These are phyloP conservation scores for Lentithecium fluviatile DNA, from an alignment of 495 filamentous ascomycete species.

Conservation along the genomic window DNA sequence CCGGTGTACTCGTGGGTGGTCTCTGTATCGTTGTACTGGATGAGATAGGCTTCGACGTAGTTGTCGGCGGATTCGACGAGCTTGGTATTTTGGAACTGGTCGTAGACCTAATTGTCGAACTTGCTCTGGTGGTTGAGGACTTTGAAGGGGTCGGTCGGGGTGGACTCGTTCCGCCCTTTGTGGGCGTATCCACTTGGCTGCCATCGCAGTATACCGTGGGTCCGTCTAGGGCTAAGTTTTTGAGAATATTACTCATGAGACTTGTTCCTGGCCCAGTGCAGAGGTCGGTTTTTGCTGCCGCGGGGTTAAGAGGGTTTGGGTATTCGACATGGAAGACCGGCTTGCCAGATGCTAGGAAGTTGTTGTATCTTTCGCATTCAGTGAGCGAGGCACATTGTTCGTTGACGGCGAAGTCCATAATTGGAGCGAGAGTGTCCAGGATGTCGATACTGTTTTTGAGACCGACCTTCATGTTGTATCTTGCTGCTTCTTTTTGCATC, in stretches of 20 bases:
- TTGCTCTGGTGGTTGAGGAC: not conserved
- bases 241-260: constrained; percentile 28
- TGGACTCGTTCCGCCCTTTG: constrained; percentile 15
- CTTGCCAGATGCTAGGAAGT: constrained; percentile 59
- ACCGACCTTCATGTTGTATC: constrained; percentile 53
- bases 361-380: constrained; percentile 55
- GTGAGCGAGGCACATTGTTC: constrained; percentile 63
- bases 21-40: constrained; percentile 9
- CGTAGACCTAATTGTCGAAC: constrained; percentile 1
- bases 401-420: constrained; percentile 67
- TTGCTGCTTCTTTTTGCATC: constrained; percentile 53
- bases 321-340: constrained; percentile 78
- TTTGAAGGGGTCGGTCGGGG: not conserved
- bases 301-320: constrained; percentile 17
- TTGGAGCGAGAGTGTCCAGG: constrained; percentile 52
- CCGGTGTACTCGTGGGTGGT: constrained; percentile 17
- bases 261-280: constrained; percentile 20
- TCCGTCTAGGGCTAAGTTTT: constrained; percentile 19
- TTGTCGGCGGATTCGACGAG: not conserved
- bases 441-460: constrained; percentile 67
- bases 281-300: not conserved
- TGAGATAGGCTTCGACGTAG: not conserved
- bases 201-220: constrained; percentile 28
- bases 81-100: not conserved
- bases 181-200: constrained; percentile 22